phyloP scores from a whole-genome alignment of 2,329 filamentous ascomycete genomes.

The Colletotrichum lindemuthianum region DNA sequence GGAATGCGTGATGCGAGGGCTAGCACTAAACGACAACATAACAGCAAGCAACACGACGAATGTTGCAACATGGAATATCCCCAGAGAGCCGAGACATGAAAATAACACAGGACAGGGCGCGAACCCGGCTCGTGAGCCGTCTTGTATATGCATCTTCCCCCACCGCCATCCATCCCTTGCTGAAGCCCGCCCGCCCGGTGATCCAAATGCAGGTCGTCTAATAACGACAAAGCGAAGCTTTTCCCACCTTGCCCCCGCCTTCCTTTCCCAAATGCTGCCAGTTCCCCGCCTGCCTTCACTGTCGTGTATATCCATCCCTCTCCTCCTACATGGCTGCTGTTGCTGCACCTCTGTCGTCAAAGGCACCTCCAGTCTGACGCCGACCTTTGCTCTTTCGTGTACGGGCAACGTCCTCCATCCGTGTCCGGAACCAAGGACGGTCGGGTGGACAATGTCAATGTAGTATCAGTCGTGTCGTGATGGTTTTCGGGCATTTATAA shows the following conservation, averaged over 20 bases:
- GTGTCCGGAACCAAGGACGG: not conserved
- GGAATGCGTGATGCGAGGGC: slow-evolving; percentile 23
- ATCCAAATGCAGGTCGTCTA: slow-evolving; percentile 22
- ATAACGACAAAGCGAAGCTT: slow-evolving; percentile 28
- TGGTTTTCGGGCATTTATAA: not conserved
- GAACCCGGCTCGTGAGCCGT: slow-evolving; percentile 20
- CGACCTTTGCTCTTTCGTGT: not conserved
- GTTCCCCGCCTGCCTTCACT: not conserved
- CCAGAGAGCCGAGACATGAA: not conserved
- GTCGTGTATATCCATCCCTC: not conserved
- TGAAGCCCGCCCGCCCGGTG: not conserved
- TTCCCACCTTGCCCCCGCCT: not conserved
- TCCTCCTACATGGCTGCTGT: too few relatives aligned
- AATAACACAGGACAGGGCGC: slow-evolving; percentile 5
- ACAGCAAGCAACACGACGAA: not conserved
- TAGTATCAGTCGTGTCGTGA: not conserved
- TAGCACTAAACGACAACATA: slow-evolving; percentile 1
- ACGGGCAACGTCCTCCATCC: not conserved
- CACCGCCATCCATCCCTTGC: not conserved
- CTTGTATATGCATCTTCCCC: slow-evolving; percentile 19
- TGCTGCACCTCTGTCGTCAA: too few relatives aligned
- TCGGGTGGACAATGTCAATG: not conserved
- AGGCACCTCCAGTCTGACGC: too few relatives aligned
- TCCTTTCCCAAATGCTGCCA: slow-evolving; percentile 9
- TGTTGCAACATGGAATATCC: not conserved